phyloP scores from a whole-genome alignment of 306 rosid species.

The Gleditsia sinensis region DNA sequence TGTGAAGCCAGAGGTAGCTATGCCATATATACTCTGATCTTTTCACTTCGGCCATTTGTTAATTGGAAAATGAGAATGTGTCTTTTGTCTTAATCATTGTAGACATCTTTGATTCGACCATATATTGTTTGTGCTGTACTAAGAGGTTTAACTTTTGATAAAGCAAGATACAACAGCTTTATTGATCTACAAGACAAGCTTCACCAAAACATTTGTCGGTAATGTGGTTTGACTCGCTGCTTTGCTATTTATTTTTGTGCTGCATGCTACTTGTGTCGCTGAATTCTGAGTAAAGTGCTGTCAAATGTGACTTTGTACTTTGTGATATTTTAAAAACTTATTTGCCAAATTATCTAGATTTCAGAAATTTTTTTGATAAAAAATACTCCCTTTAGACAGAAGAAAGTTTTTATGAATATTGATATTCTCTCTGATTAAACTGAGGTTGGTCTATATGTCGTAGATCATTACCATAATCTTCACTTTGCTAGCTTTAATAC shows the following conservation, averaged over 20 bases:
- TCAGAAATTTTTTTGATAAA: background rate
- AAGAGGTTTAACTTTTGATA: constrained; percentile 75
- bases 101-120: constrained; percentile 82
- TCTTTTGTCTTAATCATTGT: constrained; percentile 21
- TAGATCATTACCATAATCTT: background rate
- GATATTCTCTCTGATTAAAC: background rate
- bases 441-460: background rate
- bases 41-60: constrained; percentile 2
- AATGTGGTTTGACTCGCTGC: constrained; percentile 35
- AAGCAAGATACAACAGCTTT: constrained; percentile 83
- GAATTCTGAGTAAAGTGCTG: constrained; percentile 8
- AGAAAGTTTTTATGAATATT: background rate
- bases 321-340: background rate
- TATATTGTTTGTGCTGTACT: constrained; percentile 81
- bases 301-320: background rate
- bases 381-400: background rate
- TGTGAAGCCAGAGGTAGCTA: constrained; percentile 83
- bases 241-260: background rate
- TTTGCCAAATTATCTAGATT: background rate
- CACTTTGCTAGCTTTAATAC: background rate
- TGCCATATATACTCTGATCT: background rate
- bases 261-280: constrained; percentile 16
- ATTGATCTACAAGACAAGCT: constrained; percentile 98
- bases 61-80: constrained; percentile 24
- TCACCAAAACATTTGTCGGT: constrained; percentile 96